Evolutionary conservation across 208 protist genomes (phyloP).

Genomic region (Acanthamoeba triangularis): DNA sequence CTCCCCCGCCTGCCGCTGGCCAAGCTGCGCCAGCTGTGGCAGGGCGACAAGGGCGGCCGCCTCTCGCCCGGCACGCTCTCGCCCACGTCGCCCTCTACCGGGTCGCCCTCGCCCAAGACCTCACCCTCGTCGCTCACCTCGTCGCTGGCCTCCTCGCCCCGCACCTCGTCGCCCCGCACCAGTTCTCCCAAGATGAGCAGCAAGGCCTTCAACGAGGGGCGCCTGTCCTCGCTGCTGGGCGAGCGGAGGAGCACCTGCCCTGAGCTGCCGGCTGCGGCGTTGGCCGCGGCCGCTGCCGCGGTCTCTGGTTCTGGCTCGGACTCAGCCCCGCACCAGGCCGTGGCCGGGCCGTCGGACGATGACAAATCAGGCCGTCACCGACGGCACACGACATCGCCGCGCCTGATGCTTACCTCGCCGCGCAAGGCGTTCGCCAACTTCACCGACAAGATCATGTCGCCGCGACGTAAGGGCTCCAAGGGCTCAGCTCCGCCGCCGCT

Average conservation of each 20-base stretch:
- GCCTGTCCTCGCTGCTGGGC: background rate
- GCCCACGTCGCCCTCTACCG: background rate
- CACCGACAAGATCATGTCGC: background rate
- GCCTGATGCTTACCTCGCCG: background rate
- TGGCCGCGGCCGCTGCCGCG: background rate
- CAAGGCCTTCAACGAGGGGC: background rate
- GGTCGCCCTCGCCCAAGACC: constrained; percentile 2
- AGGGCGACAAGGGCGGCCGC: background rate
- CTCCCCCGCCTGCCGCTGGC: constrained; percentile 25
- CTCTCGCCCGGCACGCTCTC: background rate
- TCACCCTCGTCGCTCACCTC: background rate
- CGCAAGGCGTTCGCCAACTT: constrained; percentile 45
- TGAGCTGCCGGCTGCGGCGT: background rate
- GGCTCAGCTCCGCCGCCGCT: background rate
- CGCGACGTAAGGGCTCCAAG: background rate
- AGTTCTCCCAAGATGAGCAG: background rate
- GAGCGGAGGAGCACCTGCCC: background rate
- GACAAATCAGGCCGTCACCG: background rate
- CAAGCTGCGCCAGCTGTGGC: constrained; percentile 51
- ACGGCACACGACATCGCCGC: background rate
- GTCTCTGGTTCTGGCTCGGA: too few relatives aligned
- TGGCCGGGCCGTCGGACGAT: background rate
- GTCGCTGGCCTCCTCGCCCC: background rate
- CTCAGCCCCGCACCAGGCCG: too few relatives aligned
- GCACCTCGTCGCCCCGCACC: background rate